Base-by-base conservation (phyloP, 768 basidiomycete species). In the Boletus huronensis region DNA sequence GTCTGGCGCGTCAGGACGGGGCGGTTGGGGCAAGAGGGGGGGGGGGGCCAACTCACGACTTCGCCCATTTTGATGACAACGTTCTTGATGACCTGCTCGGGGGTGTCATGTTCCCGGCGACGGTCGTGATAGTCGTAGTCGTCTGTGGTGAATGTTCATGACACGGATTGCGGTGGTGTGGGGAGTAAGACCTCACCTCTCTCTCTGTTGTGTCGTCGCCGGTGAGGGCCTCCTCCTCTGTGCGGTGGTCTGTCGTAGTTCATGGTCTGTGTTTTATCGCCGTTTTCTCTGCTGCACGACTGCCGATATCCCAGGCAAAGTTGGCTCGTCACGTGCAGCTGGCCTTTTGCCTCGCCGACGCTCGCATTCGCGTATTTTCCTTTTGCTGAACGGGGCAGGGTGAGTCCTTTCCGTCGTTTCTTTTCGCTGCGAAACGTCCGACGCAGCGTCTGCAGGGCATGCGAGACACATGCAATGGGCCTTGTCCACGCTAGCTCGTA, bases 41-140 rank as follows among this genome's bases (percentile, higher is more conserved):
- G n/a, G n/a, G n/a, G n/a, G n/a, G n/a, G n/a, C 2, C 25, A 23
- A 75, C 88, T 75, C 64, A 91, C 90, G 71, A 90, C 88, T 79
- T 93, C 90, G 39, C 90, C 90, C 48, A 88, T 73, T 64, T 83
- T 86, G 62, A 90, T 73, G 58, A 93, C 85, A 40, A 80, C 72
- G 46, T 73, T 76, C 67, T 82, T 84, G 35, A 91, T 73, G 64
- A 80, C 86, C 56, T 90, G 82, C 59, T 89, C 87, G 5, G 88
- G 87, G 3, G 86, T 80, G 59, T 91, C 89, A 60, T 77, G 74
- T 36, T 88, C 84, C 52, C 82, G 80, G 34, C 86, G 81, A 38
- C 82, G 79, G 72, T 87, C 82, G 57, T 85, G 82, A 56, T 70
- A 58, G 25, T 77, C 75, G 41, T 80, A 80, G 72, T 89, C 86